Evolutionary conservation across 2,329 filamentous ascomycete genomes (phyloP).

Genomic region (Aspergillus bombycis): DNA sequence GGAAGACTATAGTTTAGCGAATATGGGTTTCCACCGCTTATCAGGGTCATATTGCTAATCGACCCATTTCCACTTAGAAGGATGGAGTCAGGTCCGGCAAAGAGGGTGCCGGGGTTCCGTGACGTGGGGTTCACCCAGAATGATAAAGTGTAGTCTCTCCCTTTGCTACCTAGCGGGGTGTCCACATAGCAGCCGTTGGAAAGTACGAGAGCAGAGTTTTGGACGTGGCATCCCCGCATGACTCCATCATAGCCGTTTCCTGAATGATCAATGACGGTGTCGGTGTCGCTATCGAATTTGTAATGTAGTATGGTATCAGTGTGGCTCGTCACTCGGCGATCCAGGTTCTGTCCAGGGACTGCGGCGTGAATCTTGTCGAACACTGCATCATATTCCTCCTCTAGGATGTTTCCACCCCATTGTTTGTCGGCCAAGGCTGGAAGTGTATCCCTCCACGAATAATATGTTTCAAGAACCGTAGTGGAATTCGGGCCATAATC

Average conservation of each 20-base stretch:
- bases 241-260: neutral
- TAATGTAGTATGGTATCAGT: constrained; percentile 3
- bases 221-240: neutral
- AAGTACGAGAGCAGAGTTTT: constrained; percentile 36
- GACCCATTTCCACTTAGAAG: constrained; percentile 41
- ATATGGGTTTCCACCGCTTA: constrained; percentile 44
- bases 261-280: neutral
- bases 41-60: constrained; percentile 41
- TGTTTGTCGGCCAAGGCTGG: constrained; percentile 58
- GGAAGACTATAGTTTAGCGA: constrained; percentile 47
- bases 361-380: constrained; percentile 45
- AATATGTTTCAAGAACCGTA: constrained; percentile 54
- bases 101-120: constrained; percentile 42
- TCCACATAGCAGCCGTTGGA: constrained; percentile 45
- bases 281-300: neutral
- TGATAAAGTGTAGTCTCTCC: constrained; percentile 58
- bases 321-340: neutral
- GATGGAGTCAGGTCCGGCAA: constrained; percentile 49
- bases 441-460: constrained; percentile 47
- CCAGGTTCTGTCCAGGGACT: constrained; percentile 50
- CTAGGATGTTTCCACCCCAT: constrained; percentile 54
- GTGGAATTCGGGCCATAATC: constrained; percentile 55
- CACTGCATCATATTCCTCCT: constrained; percentile 44
- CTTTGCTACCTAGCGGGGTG: constrained; percentile 57
- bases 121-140: constrained; percentile 45